These are phyloP conservation scores for Syncephalastrum sp. DNA, from an alignment of 371 early-diverging fungal genomes.

Conservation along the genomic window DNA sequence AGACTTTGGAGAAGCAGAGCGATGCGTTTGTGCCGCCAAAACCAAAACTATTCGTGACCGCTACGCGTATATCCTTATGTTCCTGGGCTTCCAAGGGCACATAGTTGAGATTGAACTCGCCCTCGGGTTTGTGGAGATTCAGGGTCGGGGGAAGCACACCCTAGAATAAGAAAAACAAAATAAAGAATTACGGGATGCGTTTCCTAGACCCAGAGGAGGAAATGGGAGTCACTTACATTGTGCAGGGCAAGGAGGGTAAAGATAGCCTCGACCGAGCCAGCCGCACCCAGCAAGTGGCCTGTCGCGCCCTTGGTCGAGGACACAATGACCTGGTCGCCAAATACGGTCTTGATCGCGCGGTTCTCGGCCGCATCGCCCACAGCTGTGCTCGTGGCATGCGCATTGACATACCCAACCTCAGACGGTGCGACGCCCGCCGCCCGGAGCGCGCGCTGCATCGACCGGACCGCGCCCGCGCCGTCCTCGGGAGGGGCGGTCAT, in stretches of 20 bases:
- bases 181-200: neutral
- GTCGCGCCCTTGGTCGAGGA: conserved; percentile 92
- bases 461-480: conserved; percentile 81
- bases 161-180: conserved; percentile 27
- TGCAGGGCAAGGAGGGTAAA: conserved; percentile 80
- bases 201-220: neutral
- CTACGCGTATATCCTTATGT: conserved; percentile 56
- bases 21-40: conserved; percentile 97
- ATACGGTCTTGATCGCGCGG: conserved; percentile 76
- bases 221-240: conserved; percentile 36
- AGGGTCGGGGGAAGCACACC: conserved; percentile 81
- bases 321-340: conserved; percentile 66
- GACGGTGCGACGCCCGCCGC: conserved; percentile 55
- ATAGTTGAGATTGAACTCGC: conserved; percentile 77
- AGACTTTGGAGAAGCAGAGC: conserved; percentile 66
- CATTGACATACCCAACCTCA: conserved; percentile 88
- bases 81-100: conserved; percentile 68
- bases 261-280: conserved; percentile 93
- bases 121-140: conserved; percentile 66
- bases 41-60: conserved; percentile 92
- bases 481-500: conserved; percentile 90
- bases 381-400: conserved; percentile 95
- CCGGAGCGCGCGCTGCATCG: conserved; percentile 83
- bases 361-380: conserved; percentile 80
- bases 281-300: conserved; percentile 94